Percentiles rank a stretch among this genome's conserved stretches.
phyloP scores from a whole-genome alignment of 1,284 basidiomycete species.

The Schizopora paradoxa region DNA sequence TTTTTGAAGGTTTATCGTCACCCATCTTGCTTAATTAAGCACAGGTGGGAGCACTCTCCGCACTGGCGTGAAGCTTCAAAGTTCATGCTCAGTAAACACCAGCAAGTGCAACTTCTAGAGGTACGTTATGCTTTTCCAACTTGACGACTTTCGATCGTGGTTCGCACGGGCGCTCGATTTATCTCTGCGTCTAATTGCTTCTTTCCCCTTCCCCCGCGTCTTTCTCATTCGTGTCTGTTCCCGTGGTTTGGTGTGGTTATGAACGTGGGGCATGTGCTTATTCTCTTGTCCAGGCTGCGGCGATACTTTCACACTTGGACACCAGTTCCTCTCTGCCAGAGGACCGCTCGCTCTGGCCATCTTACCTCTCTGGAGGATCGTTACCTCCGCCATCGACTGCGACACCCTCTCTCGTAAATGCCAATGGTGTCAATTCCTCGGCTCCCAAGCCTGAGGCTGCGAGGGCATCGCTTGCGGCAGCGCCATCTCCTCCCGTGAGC shows the following conservation, averaged over 20 bases:
- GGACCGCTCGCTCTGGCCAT: slow-evolving; percentile 85
- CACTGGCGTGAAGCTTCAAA: slow-evolving; percentile 97
- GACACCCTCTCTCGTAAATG: slow-evolving; percentile 7
- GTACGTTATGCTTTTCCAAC: slow-evolving; percentile 33
- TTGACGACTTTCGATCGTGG: not conserved
- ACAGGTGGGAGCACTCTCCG: slow-evolving; percentile 95
- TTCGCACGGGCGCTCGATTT: no score
- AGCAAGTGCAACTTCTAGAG: slow-evolving; percentile 96
- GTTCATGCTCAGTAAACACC: slow-evolving; percentile 92
- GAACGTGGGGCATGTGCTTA: no score
- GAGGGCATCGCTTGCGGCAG: slow-evolving; percentile 6
- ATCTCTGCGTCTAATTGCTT: slow-evolving; percentile 8
- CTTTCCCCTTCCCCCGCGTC: not conserved
- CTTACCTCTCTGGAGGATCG: slow-evolving; percentile 65
- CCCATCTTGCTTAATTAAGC: slow-evolving; percentile 92
- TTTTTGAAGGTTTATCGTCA: slow-evolving; percentile 79
- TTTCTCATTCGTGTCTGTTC: no score
- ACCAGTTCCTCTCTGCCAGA: slow-evolving; percentile 82
- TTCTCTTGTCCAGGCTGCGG: slow-evolving; percentile 63
- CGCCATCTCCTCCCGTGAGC: slow-evolving; percentile 22
- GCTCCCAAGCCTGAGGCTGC: slow-evolving; percentile 12
- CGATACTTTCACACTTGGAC: slow-evolving; percentile 85
- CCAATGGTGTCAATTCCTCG: slow-evolving; percentile 1
- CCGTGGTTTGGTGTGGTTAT: no score
- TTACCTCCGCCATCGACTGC: slow-evolving; percentile 49